Evolutionary conservation across 331 rosid genomes (phyloP).

Genomic region (Stylosanthes scabra): DNA sequence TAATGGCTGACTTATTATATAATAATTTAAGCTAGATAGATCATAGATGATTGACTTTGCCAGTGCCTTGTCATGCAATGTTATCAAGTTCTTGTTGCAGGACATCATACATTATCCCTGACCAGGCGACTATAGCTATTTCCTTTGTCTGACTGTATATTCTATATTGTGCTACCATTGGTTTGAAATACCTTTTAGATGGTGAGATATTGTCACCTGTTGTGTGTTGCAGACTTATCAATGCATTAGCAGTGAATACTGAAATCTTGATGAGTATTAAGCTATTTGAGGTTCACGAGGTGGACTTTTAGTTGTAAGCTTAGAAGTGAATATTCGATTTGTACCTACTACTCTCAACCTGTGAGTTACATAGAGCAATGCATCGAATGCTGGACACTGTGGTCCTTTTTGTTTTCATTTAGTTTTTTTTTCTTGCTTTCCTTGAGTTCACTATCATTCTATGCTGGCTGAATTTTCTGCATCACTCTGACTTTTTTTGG

Average conservation of each 20-base stretch:
- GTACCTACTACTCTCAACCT: not conserved
- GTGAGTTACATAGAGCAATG: not conserved
- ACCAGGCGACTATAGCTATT: not conserved
- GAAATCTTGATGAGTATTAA: slow-evolving; percentile 3
- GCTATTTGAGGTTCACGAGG: slow-evolving; percentile 16
- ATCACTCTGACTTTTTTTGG: slow-evolving; percentile 38
- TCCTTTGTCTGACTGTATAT: slow-evolving; percentile 1
- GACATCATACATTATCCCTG: slow-evolving; percentile 16
- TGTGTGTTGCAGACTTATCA: slow-evolving; percentile 22
- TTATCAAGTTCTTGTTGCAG: slow-evolving; percentile 14
- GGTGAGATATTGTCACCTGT: slow-evolving; percentile 15
- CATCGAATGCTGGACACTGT: slow-evolving; percentile 20
- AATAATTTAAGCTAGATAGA: not conserved
- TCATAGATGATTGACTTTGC: not conserved
- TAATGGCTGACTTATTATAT: slow-evolving; percentile 4
- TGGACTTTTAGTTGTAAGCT: slow-evolving; percentile 20
- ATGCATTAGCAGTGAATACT: slow-evolving; percentile 7
- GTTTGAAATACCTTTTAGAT: slow-evolving; percentile 4
- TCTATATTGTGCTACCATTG: slow-evolving; percentile 5
- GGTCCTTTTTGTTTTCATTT: not conserved
- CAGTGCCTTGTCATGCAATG: slow-evolving; percentile 16
- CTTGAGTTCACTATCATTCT: not conserved
- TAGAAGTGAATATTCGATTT: slow-evolving; percentile 24
- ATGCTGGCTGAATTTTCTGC: slow-evolving; percentile 11
- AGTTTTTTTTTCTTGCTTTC: not conserved